Evolutionary conservation across 1,284 basidiomycete species (phyloP).

Genomic region (Tylopilus sp.): DNA sequence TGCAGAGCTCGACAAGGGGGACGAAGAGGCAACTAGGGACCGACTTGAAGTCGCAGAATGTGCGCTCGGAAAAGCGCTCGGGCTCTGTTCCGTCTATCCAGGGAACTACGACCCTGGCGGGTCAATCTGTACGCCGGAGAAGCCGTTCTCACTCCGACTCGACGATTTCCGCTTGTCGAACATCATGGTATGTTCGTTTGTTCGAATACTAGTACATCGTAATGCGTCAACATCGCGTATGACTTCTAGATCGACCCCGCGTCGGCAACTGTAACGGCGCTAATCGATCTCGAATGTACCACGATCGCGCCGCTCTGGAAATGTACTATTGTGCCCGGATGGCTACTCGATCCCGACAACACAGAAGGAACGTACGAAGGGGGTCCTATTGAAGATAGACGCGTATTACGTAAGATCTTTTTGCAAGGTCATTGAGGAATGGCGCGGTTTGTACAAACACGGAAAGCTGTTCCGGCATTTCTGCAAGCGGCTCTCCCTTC

Average conservation of each 20-base stretch:
- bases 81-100: constrained; percentile 6
- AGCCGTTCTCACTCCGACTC: constrained; percentile 5
- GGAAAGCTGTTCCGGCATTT: neutral
- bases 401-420: neutral
- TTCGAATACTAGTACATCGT: neutral
- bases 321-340: constrained; percentile 1
- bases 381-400: neutral
- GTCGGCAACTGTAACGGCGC: neutral
- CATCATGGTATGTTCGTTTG: constrained; percentile 10
- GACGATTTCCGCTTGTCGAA: constrained; percentile 14
- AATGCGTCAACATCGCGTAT: neutral
- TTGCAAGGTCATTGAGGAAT: neutral
- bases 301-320: constrained; percentile 3
- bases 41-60: constrained; percentile 2
- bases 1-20: neutral
- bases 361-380: neutral
- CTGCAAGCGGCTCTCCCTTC: neutral
- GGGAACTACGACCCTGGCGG: constrained; percentile 1
- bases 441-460: neutral
- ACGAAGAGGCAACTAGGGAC: neutral
- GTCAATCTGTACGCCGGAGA: neutral
- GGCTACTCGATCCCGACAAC: constrained; percentile 3
- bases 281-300: constrained; percentile 1
- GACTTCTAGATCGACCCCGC: neutral
- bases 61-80: neutral